Evolutionary conservation across 2,329 filamentous ascomycete genomes (phyloP).

Genomic region (Colletotrichum sojae): DNA sequence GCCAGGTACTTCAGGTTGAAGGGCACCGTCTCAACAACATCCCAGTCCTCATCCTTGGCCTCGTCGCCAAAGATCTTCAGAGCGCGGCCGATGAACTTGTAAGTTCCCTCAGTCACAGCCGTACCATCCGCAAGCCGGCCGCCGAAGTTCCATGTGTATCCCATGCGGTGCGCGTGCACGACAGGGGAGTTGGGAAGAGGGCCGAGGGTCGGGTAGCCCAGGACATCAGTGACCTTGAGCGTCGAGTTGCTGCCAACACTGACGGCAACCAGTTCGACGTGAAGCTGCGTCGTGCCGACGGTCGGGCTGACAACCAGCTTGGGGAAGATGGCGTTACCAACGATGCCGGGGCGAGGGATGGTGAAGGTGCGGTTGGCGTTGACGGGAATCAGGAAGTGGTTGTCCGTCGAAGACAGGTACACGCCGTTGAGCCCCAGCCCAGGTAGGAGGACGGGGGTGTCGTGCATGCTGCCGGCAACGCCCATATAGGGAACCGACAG

Average conservation of each 20-base stretch:
- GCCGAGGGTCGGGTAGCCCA: constrained; percentile 44
- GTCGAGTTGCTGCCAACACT: constrained; percentile 32
- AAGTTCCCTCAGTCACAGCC: constrained; percentile 44
- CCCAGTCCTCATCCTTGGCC: constrained; percentile 44
- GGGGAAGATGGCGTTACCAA: constrained; percentile 10
- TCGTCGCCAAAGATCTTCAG: constrained; percentile 47
- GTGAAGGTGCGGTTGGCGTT: constrained; percentile 45
- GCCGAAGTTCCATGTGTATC: constrained; percentile 39
- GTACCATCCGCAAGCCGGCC: constrained; percentile 44
- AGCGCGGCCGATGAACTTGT: constrained; percentile 44
- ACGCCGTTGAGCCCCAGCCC: constrained; percentile 28
- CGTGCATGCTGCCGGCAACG: constrained; percentile 48
- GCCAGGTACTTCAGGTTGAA: constrained; percentile 39
- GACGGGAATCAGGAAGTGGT: constrained; percentile 37
- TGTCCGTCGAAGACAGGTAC: constrained; percentile 37
- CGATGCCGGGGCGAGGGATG: constrained; percentile 41
- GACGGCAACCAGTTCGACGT: constrained; percentile 44
- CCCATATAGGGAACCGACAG: constrained; percentile 58
- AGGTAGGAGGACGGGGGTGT: constrained; percentile 38
- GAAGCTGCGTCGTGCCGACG: constrained; percentile 42
- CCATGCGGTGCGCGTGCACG: constrained; percentile 27
- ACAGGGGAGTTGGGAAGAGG: constrained; percentile 42
- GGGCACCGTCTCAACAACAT: constrained; percentile 40
- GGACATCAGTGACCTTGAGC: constrained; percentile 32
- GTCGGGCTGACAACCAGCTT: constrained; percentile 29